Percentiles rank a stretch among this genome's conserved stretches.
Conservation (phyloP, 371 early-diverging fungal genomes). For the Smittium mucronatum region DNA sequence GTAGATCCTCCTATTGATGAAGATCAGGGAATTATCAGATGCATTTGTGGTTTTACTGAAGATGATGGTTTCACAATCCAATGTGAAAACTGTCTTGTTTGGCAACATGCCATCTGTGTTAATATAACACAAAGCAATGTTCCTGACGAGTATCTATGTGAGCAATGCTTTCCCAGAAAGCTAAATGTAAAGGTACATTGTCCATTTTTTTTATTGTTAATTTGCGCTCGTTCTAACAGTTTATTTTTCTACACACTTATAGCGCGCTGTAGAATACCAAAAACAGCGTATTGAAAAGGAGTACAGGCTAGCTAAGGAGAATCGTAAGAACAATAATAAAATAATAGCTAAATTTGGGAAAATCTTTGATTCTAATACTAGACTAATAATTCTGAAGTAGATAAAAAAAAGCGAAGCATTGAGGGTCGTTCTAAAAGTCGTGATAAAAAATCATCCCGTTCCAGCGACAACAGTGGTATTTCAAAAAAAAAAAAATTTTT, state of each 20-base stretch:
- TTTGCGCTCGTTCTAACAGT: background rate
- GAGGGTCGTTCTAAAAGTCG: background rate
- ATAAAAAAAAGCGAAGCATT: background rate
- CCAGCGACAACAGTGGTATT: background rate
- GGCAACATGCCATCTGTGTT: constrained; percentile 92
- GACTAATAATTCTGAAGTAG: background rate
- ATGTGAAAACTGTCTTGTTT: constrained; percentile 84
- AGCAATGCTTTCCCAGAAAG: constrained; percentile 53
- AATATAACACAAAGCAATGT: constrained; percentile 46
- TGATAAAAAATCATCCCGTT: background rate
- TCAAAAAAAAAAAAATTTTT: background rate
- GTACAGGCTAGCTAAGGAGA: constrained; percentile 19
- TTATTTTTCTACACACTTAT: background rate
- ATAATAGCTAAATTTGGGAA: constrained; percentile 17
- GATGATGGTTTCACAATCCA: constrained; percentile 98
- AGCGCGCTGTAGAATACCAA: constrained; percentile 28
- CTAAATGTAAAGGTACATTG: constrained; percentile 23
- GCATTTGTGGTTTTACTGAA: constrained; percentile 82
- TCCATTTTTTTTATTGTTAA: constrained; percentile 10
- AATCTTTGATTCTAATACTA: constrained; percentile 15
- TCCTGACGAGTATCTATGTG: constrained; percentile 78
- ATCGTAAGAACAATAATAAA: constrained; percentile 24
- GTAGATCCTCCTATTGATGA: constrained; percentile 34
- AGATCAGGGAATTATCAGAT: constrained; percentile 82
- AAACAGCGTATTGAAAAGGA: constrained; percentile 29